Percentiles rank a stretch among this genome's conserved stretches.
phyloP scores from a whole-genome alignment of 2,329 filamentous ascomycete species.

The Penicillium capsulatum region DNA sequence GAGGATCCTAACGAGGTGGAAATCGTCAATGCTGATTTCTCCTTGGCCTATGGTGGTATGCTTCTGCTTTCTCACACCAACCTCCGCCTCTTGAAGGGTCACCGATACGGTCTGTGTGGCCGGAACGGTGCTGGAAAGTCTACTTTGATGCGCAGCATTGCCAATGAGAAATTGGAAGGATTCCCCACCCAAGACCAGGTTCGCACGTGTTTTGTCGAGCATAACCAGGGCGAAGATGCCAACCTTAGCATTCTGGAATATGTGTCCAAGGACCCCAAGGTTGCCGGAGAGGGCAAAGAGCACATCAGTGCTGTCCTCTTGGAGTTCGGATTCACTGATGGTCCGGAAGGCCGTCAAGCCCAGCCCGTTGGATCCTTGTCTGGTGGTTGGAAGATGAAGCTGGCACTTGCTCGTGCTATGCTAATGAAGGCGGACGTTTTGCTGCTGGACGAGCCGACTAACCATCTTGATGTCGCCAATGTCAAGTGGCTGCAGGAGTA shows the following conservation, averaged over 20 bases:
- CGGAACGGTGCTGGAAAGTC: constrained; percentile 98
- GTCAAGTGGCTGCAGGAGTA: constrained; percentile 96
- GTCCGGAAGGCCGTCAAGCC: constrained; percentile 81
- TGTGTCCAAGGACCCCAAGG: constrained; percentile 80
- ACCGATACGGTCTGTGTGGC: constrained; percentile 94
- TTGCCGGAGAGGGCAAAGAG: constrained; percentile 71
- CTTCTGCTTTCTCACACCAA: constrained; percentile 94
- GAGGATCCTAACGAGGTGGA: constrained; percentile 90
- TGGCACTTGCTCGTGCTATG: constrained; percentile 93
- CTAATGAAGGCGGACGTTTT: constrained; percentile 94
- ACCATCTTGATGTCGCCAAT: constrained; percentile 94
- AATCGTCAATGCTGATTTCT: constrained; percentile 97
- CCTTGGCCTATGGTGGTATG: constrained; percentile 96
- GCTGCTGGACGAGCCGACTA: constrained; percentile 95
- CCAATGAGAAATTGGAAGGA: constrained; percentile 91
- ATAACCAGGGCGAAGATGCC: constrained; percentile 97
- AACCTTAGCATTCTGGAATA: constrained; percentile 95
- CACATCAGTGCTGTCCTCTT: constrained; percentile 78
- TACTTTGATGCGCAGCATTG: constrained; percentile 97
- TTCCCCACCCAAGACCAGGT: constrained; percentile 91
- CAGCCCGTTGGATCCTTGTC: constrained; percentile 91
- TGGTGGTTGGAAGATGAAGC: constrained; percentile 99
- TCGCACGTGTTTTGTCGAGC: constrained; percentile 95
- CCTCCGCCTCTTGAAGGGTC: constrained; percentile 87
- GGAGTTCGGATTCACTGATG: constrained; percentile 90